These are phyloP conservation scores for Stagonosporopsis tanaceti DNA, from an alignment of 2,329 filamentous ascomycete genomes.

Conservation along the genomic window DNA sequence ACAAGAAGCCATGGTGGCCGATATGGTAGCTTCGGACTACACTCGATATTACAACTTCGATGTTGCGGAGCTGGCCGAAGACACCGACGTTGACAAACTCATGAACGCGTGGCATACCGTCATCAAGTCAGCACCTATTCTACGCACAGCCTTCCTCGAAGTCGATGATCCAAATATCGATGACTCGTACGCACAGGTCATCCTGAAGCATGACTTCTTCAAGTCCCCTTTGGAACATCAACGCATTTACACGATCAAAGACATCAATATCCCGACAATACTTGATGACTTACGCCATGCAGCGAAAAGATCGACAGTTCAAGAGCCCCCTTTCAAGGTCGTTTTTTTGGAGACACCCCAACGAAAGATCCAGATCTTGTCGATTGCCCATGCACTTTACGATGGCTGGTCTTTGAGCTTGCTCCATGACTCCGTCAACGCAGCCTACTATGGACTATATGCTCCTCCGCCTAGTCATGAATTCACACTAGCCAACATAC, in stretches of 20 bases:
- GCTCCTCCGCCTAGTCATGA: conserved; percentile 59
- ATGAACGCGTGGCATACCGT: conserved; percentile 69
- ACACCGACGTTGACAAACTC: conserved; percentile 65
- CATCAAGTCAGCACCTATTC: conserved; percentile 69
- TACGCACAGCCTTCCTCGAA: conserved; percentile 76
- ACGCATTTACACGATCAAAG: conserved; percentile 18
- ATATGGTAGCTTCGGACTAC: conserved; percentile 79
- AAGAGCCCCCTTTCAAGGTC: conserved; percentile 46
- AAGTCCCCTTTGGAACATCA: not conserved
- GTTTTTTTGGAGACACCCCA: conserved; percentile 46
- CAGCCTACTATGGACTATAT: conserved; percentile 65
- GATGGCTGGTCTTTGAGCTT: conserved; percentile 85
- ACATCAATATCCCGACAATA: conserved; percentile 41
- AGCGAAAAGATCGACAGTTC: conserved; percentile 29
- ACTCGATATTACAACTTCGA: conserved; percentile 87
- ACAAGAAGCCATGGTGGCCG: conserved; percentile 85
- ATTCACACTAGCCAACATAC: conserved; percentile 63
- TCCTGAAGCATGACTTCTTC: not conserved
- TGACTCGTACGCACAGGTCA: conserved; percentile 62
- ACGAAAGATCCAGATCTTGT: conserved; percentile 64
- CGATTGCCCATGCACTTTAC: conserved; percentile 86
- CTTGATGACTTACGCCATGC: conserved; percentile 47
- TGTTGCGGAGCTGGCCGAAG: conserved; percentile 66
- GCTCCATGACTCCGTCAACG: conserved; percentile 73
- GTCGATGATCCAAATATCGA: conserved; percentile 68